These are phyloP conservation scores for Colletotrichum cuscutae DNA, from an alignment of 2,329 filamentous ascomycete genomes.

Conservation along the genomic window DNA sequence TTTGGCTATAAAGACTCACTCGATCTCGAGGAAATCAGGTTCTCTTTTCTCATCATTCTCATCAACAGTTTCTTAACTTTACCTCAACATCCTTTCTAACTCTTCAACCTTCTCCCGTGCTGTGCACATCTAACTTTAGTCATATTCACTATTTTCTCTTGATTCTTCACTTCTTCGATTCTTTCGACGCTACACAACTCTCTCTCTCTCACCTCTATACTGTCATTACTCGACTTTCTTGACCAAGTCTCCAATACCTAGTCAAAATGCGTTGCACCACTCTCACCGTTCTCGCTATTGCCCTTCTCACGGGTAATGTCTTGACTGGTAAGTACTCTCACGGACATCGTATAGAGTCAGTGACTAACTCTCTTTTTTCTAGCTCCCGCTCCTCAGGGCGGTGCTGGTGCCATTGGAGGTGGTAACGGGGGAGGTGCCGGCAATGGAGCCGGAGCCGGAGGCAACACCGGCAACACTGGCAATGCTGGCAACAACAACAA, in stretches of 20 bases:
- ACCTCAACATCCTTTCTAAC: background rate
- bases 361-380: background rate
- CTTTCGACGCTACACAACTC: background rate
- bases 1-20: no score
- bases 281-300: constrained; percentile 12
- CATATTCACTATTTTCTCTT: background rate
- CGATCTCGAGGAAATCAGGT: no score
- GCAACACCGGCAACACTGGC: background rate
- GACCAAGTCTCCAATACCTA: constrained; percentile 5
- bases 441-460: background rate
- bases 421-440: background rate
- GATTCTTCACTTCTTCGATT: constrained; percentile 8
- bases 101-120: constrained; percentile 9
- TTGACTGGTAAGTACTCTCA: background rate
- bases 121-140: constrained; percentile 10
- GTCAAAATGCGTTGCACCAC: constrained; percentile 13
- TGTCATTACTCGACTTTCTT: background rate
- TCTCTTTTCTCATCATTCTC: background rate
- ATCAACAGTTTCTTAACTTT: constrained; percentile 11
- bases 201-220: no score
- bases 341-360: background rate
- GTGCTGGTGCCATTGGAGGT: constrained; percentile 3
- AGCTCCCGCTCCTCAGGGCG: constrained; percentile 7
- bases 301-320: constrained; percentile 11
- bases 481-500: no score